Conservation (phyloP, 1,284 basidiomycete genomes). For the Tranzscheliella williamsii region DNA sequence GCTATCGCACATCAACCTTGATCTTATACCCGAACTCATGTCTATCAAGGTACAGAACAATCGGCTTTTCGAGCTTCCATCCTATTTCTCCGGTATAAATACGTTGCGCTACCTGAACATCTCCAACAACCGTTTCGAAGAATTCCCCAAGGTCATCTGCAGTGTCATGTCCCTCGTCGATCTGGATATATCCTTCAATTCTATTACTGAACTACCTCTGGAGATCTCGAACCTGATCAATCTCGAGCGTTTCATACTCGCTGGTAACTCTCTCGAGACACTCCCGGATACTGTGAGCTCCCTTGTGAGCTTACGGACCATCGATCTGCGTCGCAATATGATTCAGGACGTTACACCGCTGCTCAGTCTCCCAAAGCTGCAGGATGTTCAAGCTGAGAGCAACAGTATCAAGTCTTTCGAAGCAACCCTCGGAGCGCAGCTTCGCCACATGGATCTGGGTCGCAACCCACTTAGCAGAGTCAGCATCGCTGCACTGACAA, state of each 20-base stretch:
- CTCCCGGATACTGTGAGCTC: slow-evolving; percentile 48
- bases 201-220: slow-evolving; percentile 78
- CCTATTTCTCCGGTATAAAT: slow-evolving; percentile 77
- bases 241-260: slow-evolving; percentile 53
- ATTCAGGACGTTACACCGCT: slow-evolving; percentile 50
- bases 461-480: slow-evolving; percentile 57
- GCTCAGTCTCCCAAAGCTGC: slow-evolving; percentile 46
- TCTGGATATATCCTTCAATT: slow-evolving; percentile 94
- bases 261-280: slow-evolving; percentile 50
- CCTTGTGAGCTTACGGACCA: slow-evolving; percentile 44
- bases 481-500: slow-evolving; percentile 57
- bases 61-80: slow-evolving; percentile 81
- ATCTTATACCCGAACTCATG: slow-evolving; percentile 74
- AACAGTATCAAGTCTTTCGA: slow-evolving; percentile 56
- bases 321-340: slow-evolving; percentile 55
- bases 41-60: slow-evolving; percentile 88
- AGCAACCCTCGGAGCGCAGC: slow-evolving; percentile 31
- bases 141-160: slow-evolving; percentile 78
- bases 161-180: slow-evolving; percentile 76
- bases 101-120: slow-evolving; percentile 82
- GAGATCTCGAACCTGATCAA: slow-evolving; percentile 72
- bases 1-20: slow-evolving; percentile 81
- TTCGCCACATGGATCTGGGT: slow-evolving; percentile 47
- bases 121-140: slow-evolving; percentile 91
- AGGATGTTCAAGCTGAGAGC: slow-evolving; percentile 51